These are phyloP conservation scores for Aspergillus oerlinghausenensis DNA, from an alignment of 2,329 filamentous ascomycete genomes.

Conservation along the genomic window DNA sequence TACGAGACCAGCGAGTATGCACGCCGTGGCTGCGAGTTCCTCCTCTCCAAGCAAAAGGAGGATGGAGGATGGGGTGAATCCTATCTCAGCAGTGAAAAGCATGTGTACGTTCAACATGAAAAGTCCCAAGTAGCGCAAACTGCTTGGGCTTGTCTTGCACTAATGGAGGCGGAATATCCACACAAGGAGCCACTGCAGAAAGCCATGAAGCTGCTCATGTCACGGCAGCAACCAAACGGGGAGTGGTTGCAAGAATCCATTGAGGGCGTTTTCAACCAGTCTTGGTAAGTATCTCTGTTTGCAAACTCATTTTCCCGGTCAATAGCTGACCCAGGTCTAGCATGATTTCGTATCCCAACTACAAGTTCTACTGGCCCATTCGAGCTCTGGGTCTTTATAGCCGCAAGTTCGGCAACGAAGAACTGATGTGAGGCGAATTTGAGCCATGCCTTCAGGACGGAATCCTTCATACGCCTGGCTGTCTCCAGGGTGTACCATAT, in stretches of 20 bases:
- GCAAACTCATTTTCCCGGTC: neutral
- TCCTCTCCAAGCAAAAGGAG: conserved; percentile 74
- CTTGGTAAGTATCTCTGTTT: conserved; percentile 58
- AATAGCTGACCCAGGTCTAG: conserved; percentile 37
- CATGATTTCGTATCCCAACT: conserved; percentile 99
- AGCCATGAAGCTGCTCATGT: conserved; percentile 77
- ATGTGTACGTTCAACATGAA: conserved; percentile 69
- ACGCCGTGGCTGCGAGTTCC: conserved; percentile 74
- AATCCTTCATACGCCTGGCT: neutral
- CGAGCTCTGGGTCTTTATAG: conserved; percentile 91
- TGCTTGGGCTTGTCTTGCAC: conserved; percentile 77
- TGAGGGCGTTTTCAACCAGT: conserved; percentile 98
- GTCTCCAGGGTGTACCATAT: neutral
- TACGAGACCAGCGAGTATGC: conserved; percentile 69
- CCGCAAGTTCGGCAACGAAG: conserved; percentile 63
- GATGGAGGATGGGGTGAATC: conserved; percentile 98
- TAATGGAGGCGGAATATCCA: conserved; percentile 80
- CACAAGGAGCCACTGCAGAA: conserved; percentile 66
- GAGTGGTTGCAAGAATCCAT: conserved; percentile 96
- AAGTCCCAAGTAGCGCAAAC: conserved; percentile 91
- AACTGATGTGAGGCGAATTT: conserved; percentile 35
- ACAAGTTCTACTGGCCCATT: conserved; percentile 94
- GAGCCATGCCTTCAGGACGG: neutral
- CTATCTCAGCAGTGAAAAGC: conserved; percentile 77
- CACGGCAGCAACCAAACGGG: conserved; percentile 77